Evolutionary conservation across 2,329 filamentous ascomycete genomes (phyloP).

Genomic region (Fusarium circinatum): DNA sequence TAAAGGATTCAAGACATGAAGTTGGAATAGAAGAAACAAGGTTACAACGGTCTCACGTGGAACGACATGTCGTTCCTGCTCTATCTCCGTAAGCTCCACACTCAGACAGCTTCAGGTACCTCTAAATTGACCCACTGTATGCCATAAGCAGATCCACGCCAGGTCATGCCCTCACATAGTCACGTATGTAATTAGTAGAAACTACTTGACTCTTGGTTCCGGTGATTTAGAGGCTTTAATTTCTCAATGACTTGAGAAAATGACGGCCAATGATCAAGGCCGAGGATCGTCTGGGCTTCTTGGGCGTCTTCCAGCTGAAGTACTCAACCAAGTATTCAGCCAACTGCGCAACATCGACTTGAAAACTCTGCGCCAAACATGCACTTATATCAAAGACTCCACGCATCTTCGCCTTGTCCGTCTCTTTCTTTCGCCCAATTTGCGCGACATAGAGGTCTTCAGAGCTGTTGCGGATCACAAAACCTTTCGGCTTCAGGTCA

Average conservation of each 20-base stretch:
- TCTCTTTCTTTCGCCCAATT: background rate
- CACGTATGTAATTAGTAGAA: background rate
- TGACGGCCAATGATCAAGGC: too few species aligned
- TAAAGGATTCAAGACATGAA: background rate
- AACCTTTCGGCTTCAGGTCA: constrained; percentile 7
- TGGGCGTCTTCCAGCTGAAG: too few species aligned
- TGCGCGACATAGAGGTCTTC: background rate
- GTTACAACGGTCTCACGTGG: constrained; percentile 14
- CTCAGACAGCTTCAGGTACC: rapidly evolving
- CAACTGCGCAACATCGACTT: background rate
- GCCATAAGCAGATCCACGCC: background rate
- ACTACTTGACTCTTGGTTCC: too few species aligned
- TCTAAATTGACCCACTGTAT: background rate
- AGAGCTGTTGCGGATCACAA: background rate
- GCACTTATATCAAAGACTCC: background rate
- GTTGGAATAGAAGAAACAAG: background rate
- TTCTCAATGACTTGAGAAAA: too few species aligned
- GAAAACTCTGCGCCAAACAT: background rate
- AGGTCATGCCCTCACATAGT: background rate
- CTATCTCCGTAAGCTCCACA: constrained; percentile 8
- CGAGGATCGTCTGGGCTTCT: too few species aligned
- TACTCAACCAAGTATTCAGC: too few species aligned
- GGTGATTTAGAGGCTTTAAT: too few species aligned
- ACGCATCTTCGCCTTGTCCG: background rate
- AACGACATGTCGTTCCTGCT: background rate